Conservation (phyloP, 129 eudicot species). For the Logfia minima region DNA sequence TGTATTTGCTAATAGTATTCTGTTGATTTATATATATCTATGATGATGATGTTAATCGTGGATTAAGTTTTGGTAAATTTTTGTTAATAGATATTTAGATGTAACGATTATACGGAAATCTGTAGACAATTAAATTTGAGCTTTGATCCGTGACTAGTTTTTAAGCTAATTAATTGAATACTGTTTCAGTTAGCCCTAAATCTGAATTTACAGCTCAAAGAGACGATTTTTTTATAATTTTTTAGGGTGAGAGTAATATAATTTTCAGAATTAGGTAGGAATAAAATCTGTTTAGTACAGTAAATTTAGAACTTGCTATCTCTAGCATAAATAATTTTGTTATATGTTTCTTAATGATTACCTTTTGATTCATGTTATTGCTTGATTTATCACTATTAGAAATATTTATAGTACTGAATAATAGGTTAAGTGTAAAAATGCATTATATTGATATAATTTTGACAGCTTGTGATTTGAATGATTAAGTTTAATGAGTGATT, state of each 20-base stretch:
- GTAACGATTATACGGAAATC: constrained; percentile 10
- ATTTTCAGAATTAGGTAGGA: not conserved
- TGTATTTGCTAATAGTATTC: constrained; percentile 14
- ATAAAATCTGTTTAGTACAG: not conserved
- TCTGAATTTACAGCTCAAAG: not conserved
- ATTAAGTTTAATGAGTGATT: not conserved
- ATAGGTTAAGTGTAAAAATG: constrained; percentile 6
- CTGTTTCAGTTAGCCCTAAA: not conserved
- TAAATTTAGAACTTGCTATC: too few species aligned
- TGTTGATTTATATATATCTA: not conserved
- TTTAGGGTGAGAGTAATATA: not conserved
- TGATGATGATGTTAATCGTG: constrained; percentile 18
- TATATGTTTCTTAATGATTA: not conserved
- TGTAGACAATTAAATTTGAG: not conserved
- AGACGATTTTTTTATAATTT: not conserved
- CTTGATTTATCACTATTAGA: not conserved
- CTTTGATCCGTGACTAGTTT: not conserved
- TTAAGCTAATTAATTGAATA: not conserved
- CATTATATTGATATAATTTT: not conserved
- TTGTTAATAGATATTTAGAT: not conserved
- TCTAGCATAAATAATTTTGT: not conserved
- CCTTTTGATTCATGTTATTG: not conserved
- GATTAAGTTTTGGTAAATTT: constrained; percentile 18
- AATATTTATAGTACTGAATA: not conserved
- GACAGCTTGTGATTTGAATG: not conserved